phyloP scores from a whole-genome alignment of 2,329 filamentous ascomycete genomes.

The Stachybotrys elegans region DNA sequence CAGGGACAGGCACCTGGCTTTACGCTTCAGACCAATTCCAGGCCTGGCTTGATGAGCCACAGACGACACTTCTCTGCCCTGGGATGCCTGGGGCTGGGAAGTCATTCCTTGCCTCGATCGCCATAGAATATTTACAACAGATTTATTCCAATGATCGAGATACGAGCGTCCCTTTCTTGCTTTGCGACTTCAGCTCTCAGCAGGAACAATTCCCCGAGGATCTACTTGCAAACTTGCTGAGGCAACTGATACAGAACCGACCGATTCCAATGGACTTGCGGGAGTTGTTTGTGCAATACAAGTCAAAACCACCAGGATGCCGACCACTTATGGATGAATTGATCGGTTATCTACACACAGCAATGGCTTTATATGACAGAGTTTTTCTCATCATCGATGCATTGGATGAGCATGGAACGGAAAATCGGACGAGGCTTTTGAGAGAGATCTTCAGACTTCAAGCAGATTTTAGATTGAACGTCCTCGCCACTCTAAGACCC shows the following conservation, averaged over 20 bases:
- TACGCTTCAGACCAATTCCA: not conserved
- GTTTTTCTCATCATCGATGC: not conserved
- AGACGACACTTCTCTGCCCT: conserved; percentile 1
- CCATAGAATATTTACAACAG: not conserved
- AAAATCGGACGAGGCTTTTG: not conserved
- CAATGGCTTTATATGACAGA: not conserved
- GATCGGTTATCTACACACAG: not conserved
- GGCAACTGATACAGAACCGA: not conserved
- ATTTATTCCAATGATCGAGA: not conserved
- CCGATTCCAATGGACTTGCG: not conserved
- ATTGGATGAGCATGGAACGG: not conserved
- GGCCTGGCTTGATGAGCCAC: not conserved
- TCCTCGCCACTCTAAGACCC: not conserved
- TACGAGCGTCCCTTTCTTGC: not conserved
- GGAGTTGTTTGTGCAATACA: not conserved
- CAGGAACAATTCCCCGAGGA: not conserved
- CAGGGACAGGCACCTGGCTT: not conserved
- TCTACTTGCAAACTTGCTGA: not conserved
- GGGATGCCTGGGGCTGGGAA: conserved; percentile 4
- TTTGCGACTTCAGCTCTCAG: not conserved
- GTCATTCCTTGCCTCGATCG: not conserved
- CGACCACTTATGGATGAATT: not conserved
- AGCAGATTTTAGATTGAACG: not conserved
- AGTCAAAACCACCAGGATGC: not conserved
- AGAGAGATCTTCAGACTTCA: not conserved